These are phyloP conservation scores for Lichtheimia ornata DNA, from an alignment of 371 early-diverging fungal genomes.

Conservation along the genomic window DNA sequence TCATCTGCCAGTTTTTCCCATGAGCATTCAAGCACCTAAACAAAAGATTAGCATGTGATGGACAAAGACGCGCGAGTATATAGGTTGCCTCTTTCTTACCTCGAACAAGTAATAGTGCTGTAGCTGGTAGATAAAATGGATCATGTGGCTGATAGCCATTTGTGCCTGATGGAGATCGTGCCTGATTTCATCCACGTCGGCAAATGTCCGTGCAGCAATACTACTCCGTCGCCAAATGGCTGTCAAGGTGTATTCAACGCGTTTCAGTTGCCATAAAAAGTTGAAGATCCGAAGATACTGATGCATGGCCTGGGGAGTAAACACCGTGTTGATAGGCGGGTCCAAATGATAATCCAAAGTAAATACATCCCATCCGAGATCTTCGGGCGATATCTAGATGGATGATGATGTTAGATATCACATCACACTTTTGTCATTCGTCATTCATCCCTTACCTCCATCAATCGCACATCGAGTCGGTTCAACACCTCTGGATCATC, in stretches of 20 bases:
- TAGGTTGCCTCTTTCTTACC: slow-evolving; percentile 35
- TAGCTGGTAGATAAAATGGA: slow-evolving; percentile 90
- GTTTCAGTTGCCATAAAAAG: slow-evolving; percentile 89
- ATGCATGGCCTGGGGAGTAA: slow-evolving; percentile 74
- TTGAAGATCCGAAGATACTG: slow-evolving; percentile 82
- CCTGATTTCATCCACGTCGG: slow-evolving; percentile 20
- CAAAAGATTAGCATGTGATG: not conserved
- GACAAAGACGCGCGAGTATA: not conserved
- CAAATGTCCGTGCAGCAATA: slow-evolving; percentile 60
- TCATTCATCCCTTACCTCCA: slow-evolving; percentile 45
- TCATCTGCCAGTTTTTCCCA: slow-evolving; percentile 80
- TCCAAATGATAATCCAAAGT: slow-evolving; percentile 83
- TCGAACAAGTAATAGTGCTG: slow-evolving; percentile 88
- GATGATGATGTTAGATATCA: not conserved
- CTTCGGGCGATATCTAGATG: slow-evolving; percentile 63
- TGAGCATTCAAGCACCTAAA: slow-evolving; percentile 84
- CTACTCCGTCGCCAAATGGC: slow-evolving; percentile 80
- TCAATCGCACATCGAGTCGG: slow-evolving; percentile 77
- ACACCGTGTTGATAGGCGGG: slow-evolving; percentile 84
- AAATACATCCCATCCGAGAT: slow-evolving; percentile 93
- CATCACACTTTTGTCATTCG: not conserved
- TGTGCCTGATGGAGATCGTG: slow-evolving; percentile 67
- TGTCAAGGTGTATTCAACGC: slow-evolving; percentile 80
- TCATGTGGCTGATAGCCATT: slow-evolving; percentile 81
- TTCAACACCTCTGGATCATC: slow-evolving; percentile 80